phyloP scores from a whole-genome alignment of 495 filamentous ascomycete genomes.

The Trichoderma reesei region DNA sequence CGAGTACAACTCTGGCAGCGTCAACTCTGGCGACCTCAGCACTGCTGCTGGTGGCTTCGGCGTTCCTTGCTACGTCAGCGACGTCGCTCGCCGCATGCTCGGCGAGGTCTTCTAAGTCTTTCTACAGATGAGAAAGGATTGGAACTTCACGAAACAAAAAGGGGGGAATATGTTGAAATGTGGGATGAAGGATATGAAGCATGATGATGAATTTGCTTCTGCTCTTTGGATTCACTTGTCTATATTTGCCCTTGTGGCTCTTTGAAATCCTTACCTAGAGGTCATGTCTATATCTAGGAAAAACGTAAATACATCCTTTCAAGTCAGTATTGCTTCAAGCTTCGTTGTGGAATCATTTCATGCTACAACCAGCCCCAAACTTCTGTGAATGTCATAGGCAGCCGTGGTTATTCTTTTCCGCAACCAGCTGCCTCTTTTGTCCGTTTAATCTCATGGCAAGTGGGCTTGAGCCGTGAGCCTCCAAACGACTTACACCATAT shows the following conservation, averaged over 20 bases:
- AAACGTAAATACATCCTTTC: not conserved
- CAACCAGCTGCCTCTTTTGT: not conserved
- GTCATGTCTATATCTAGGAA: not conserved
- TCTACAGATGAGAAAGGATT: not conserved
- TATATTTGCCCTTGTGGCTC: not conserved
- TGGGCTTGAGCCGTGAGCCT: not conserved
- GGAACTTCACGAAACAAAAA: not conserved
- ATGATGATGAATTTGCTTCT: not conserved
- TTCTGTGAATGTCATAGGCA: not conserved
- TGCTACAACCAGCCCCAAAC: no score
- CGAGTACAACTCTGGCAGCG: constrained; percentile 33
- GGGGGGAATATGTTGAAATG: not conserved
- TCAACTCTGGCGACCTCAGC: constrained; percentile 28
- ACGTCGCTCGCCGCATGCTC: constrained; percentile 30
- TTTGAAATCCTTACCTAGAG: not conserved
- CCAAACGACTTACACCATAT: not conserved
- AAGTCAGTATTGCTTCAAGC: not conserved
- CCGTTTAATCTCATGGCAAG: not conserved
- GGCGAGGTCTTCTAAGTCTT: constrained; percentile 19
- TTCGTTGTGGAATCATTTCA: no score
- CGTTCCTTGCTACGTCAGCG: constrained; percentile 25
- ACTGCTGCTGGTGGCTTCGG: constrained; percentile 24
- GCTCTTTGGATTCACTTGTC: not conserved
- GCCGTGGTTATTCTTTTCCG: not conserved
- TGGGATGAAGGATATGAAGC: not conserved